Conservation (phyloP, 441 rosid genomes). For the Populus hybrid region DNA sequence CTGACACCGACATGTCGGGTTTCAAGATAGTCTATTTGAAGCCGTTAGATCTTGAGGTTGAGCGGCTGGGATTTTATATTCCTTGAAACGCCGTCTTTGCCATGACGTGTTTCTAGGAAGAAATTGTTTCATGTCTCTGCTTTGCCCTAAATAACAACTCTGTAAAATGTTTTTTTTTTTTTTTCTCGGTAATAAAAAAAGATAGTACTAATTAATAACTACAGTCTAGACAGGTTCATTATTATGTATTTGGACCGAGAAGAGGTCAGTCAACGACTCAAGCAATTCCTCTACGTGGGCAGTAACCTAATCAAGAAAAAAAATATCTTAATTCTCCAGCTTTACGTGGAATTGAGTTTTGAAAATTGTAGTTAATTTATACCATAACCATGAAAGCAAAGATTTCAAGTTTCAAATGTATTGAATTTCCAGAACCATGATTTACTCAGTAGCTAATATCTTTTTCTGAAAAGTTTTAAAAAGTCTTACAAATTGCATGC, state of each 20-base stretch:
- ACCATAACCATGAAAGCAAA: background rate
- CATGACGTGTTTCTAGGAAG: background rate
- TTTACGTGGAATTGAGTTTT: background rate
- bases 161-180: no score
- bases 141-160: background rate
- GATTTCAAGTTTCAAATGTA: no score
- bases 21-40: background rate
- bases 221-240: background rate
- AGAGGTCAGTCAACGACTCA: background rate
- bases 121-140: background rate
- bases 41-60: background rate
- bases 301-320: background rate
- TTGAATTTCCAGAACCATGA: no score
- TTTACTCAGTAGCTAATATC: no score
- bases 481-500: background rate
- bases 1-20: conserved; percentile 1
- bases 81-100: background rate
- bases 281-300: background rate
- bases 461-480: no score
- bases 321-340: background rate
- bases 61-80: background rate
- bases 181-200: background rate
- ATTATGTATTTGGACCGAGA: background rate
- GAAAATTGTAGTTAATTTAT: background rate
- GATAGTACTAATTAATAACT: background rate